Evolutionary conservation across 2,329 filamentous ascomycete genomes (phyloP).

Genomic region (Phialemoniopsis sp.): DNA sequence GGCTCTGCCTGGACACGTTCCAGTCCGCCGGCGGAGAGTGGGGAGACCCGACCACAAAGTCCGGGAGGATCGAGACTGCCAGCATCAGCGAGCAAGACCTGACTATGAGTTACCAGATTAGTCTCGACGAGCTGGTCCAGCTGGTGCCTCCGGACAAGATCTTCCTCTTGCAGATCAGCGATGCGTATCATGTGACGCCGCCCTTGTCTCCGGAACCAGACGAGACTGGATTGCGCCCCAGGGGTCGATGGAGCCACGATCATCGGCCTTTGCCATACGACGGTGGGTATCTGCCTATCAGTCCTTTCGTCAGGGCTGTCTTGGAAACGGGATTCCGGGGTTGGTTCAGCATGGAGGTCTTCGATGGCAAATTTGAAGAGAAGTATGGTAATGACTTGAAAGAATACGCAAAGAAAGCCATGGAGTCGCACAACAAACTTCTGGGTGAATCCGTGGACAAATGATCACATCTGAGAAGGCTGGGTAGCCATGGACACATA

Average conservation of each 20-base stretch:
- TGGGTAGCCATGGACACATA: no score
- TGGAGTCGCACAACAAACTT: no score
- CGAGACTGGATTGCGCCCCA: slow-evolving; percentile 50
- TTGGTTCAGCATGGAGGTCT: slow-evolving; percentile 22
- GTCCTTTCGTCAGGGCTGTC: slow-evolving; percentile 61
- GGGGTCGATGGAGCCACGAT: slow-evolving; percentile 68
- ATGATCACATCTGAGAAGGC: no score
- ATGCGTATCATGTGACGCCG: slow-evolving; percentile 61
- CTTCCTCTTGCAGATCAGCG: slow-evolving; percentile 69
- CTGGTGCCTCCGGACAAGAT: slow-evolving; percentile 67
- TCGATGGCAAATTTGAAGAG: slow-evolving; percentile 22
- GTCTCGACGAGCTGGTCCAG: slow-evolving; percentile 48
- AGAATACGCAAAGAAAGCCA: slow-evolving; percentile 15
- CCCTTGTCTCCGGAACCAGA: slow-evolving; percentile 48
- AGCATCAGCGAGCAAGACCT: slow-evolving; percentile 35
- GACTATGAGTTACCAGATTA: slow-evolving; percentile 43
- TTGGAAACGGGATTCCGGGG: slow-evolving; percentile 51
- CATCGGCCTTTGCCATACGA: slow-evolving; percentile 66
- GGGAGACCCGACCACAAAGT: slow-evolving; percentile 63
- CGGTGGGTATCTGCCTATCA: slow-evolving; percentile 66
- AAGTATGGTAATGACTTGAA: slow-evolving; percentile 22
- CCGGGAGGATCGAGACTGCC: slow-evolving; percentile 50
- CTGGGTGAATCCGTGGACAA: no score
- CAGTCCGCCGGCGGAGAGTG: slow-evolving; percentile 70
- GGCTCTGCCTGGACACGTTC: slow-evolving; percentile 75